Percentiles rank a stretch among this genome's conserved stretches.
Conservation (phyloP, 2,329 filamentous ascomycete species). For the Clarireedia paspali region DNA sequence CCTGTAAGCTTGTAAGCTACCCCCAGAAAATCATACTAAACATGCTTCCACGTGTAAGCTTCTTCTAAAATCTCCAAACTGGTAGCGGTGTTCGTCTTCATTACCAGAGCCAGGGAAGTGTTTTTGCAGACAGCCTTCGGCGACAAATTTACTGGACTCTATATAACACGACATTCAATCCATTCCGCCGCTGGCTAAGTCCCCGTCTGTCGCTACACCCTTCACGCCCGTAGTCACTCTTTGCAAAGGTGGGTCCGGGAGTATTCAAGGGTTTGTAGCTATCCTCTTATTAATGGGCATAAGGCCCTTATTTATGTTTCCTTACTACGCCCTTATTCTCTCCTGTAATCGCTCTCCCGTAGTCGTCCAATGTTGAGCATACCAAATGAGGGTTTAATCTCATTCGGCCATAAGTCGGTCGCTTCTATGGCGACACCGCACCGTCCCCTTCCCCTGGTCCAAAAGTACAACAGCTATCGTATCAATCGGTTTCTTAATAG, state of each 20-base stretch:
- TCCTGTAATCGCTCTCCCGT: no score
- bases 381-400: no score
- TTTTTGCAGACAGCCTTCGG: background rate
- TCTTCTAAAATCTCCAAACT: background rate
- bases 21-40: background rate
- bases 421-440: no score
- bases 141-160: background rate
- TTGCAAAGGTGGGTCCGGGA: no score
- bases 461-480: background rate
- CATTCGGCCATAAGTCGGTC: no score
- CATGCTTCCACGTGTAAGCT: background rate
- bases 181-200: background rate
- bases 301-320: no score
- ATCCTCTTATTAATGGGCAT: no score
- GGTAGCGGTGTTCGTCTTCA: background rate
- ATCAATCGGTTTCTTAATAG: background rate
- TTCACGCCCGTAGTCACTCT: no score
- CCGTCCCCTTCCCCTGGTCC: background rate
- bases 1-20: background rate
- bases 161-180: background rate
- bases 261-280: no score
- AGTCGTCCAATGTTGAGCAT: no score
- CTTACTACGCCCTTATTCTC: no score
- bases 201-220: background rate
- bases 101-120: background rate